Conservation (phyloP, 2,329 filamentous ascomycete species). For the Calonectria fujianensis region DNA sequence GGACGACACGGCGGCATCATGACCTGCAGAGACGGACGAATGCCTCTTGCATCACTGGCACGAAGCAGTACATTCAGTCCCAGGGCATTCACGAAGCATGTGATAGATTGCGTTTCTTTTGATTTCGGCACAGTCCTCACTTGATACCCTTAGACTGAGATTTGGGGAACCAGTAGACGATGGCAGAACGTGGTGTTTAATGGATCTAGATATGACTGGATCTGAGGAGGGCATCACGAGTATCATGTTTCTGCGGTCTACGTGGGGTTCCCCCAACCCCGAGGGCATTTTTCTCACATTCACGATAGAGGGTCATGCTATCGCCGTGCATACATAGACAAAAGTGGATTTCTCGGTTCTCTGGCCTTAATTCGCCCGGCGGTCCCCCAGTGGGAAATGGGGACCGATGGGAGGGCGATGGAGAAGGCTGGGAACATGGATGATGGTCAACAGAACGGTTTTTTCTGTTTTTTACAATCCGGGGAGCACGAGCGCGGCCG, state of each 20-base stretch:
- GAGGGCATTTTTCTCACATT: conserved; percentile 64
- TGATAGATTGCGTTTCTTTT: conserved; percentile 68
- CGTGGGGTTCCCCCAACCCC: conserved; percentile 58
- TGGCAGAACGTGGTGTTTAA: conserved; percentile 61
- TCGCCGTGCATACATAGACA: conserved; percentile 74
- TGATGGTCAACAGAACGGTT: conserved; percentile 59
- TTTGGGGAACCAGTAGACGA: conserved; percentile 62
- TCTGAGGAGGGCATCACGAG: conserved; percentile 61
- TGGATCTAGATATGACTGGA: conserved; percentile 59
- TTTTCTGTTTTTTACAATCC: conserved; percentile 59
- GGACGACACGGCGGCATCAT: conserved; percentile 66
- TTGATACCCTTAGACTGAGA: conserved; percentile 68
- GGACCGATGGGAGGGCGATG: conserved; percentile 58
- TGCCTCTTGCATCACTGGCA: conserved; percentile 58
- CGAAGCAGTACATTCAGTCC: conserved; percentile 60
- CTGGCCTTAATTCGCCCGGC: conserved; percentile 65
- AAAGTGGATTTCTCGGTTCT: conserved; percentile 80
- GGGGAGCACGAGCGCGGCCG: conserved; percentile 62
- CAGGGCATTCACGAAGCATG: conserved; percentile 65
- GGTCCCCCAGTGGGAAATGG: conserved; percentile 57
- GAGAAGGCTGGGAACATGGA: conserved; percentile 58
- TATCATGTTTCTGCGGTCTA: conserved; percentile 63
- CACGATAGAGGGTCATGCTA: conserved; percentile 67
- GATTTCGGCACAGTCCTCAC: conserved; percentile 65
- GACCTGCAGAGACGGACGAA: conserved; percentile 61